Conservation (phyloP, 2,329 filamentous ascomycete species). For the Arachnopeziza araneosa region DNA sequence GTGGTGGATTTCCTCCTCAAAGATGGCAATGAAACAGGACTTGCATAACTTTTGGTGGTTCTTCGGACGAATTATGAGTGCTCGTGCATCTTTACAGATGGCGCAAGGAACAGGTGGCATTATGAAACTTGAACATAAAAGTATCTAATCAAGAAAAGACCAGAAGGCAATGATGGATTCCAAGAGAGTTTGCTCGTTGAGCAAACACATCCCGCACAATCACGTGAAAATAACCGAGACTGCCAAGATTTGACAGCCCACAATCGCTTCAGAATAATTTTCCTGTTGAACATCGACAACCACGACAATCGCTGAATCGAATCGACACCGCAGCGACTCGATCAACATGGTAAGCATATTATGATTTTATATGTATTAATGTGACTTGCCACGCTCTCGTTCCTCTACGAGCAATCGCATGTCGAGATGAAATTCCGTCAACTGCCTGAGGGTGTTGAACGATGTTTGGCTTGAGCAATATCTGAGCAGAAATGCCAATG, state of each 20-base stretch:
- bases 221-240: neutral
- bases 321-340: conserved; percentile 40
- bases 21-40: conserved; percentile 76
- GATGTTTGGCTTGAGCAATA: conserved; percentile 62
- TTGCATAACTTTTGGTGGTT: conserved; percentile 93
- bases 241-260: conserved; percentile 22
- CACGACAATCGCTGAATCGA: conserved; percentile 22
- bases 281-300: conserved; percentile 31
- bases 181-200: neutral
- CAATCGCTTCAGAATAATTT: conserved; percentile 22
- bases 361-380: conserved; percentile 25
- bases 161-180: neutral
- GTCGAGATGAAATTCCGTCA: conserved; percentile 31
- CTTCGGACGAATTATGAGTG: conserved; percentile 88
- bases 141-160: neutral
- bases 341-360: conserved; percentile 58
- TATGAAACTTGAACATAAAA: neutral
- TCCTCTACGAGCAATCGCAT: conserved; percentile 35
- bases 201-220: neutral
- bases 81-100: conserved; percentile 69
- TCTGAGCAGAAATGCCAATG: conserved; percentile 33
- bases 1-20: conserved; percentile 90
- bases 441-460: conserved; percentile 36
- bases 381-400: conserved; percentile 31
- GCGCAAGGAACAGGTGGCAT: conserved; percentile 74